Conservation (phyloP, 306 rosid genomes). For the Cicer pinnatifidum region DNA sequence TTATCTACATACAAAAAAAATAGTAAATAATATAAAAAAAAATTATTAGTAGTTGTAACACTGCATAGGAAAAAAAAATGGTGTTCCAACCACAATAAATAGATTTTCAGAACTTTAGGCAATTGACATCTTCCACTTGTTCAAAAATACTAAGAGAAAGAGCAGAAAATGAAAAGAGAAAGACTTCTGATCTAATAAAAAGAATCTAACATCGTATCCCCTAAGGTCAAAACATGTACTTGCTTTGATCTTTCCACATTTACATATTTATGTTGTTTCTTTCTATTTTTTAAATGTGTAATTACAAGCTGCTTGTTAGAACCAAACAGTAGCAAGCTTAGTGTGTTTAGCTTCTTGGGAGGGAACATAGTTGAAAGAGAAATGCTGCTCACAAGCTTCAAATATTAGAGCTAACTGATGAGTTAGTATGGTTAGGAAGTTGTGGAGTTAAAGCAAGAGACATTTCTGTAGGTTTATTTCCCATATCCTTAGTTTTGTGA, state of each 20-base stretch:
- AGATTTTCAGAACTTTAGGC: background rate
- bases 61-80: background rate
- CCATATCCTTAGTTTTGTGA: conserved; percentile 90
- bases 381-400: background rate
- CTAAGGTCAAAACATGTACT: conserved; percentile 24
- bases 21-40: background rate
- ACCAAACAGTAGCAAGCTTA: conserved; percentile 15
- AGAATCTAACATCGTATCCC: conserved; percentile 24
- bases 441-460: conserved; percentile 44
- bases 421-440: background rate
- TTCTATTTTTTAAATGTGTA: conserved; percentile 6
- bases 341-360: background rate
- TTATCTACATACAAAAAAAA: no score
- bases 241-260: conserved; percentile 17
- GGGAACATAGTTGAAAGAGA: conserved; percentile 6
- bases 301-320: conserved; percentile 33
- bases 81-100: background rate
- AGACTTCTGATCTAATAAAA: conserved; percentile 3
- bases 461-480: conserved; percentile 48
- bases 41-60: background rate
- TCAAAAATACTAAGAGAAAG: background rate
- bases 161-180: background rate
- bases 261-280: background rate
- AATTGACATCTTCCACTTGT: background rate
- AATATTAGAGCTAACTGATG: conserved; percentile 1